Percentiles rank a stretch among this genome's conserved stretches.
These are phyloP conservation scores for Dinochytrium kinnereticum DNA, from an alignment of 371 early-diverging fungal genomes.

Conservation along the genomic window DNA sequence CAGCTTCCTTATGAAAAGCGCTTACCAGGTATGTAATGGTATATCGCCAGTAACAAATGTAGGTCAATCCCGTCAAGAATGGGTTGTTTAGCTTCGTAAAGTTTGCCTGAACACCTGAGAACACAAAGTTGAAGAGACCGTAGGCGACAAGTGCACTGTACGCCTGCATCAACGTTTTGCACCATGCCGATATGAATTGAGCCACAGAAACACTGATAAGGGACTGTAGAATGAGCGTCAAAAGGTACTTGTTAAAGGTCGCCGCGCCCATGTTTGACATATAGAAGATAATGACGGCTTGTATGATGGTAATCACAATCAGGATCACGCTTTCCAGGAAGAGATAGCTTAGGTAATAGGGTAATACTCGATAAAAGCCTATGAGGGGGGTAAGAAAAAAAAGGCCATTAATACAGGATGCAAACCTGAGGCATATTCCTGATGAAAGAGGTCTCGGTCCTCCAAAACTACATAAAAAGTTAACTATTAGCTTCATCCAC, in stretches of 20 bases:
- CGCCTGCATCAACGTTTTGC: constrained; percentile 18
- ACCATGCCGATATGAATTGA: constrained; percentile 16
- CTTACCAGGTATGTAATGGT: constrained; percentile 19
- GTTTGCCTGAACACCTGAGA: constrained; percentile 21
- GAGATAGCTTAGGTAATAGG: constrained; percentile 28
- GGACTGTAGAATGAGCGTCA: background rate
- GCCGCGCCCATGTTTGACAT: constrained; percentile 8
- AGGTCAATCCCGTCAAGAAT: background rate
- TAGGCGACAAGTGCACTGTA: constrained; percentile 15
- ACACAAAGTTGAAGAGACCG: constrained; percentile 17
- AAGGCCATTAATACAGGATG: background rate
- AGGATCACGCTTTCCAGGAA: constrained; percentile 18
- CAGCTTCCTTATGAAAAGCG: no score
- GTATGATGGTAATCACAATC: constrained; percentile 21
- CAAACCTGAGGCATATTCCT: constrained; percentile 23
- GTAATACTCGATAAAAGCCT: constrained; percentile 18
- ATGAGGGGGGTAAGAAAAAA: background rate
- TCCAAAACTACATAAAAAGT: constrained; percentile 23
- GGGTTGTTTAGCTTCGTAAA: background rate
- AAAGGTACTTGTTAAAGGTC: constrained; percentile 14
- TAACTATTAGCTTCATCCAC: background rate
- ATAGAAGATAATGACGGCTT: constrained; percentile 28
- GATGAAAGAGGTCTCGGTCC: constrained; percentile 30
- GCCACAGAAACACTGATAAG: constrained; percentile 14
- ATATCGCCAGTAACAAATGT: constrained; percentile 14